phyloP scores from a whole-genome alignment of 2,329 filamentous ascomycete genomes.

The Neofusicoccum cordaticola region DNA sequence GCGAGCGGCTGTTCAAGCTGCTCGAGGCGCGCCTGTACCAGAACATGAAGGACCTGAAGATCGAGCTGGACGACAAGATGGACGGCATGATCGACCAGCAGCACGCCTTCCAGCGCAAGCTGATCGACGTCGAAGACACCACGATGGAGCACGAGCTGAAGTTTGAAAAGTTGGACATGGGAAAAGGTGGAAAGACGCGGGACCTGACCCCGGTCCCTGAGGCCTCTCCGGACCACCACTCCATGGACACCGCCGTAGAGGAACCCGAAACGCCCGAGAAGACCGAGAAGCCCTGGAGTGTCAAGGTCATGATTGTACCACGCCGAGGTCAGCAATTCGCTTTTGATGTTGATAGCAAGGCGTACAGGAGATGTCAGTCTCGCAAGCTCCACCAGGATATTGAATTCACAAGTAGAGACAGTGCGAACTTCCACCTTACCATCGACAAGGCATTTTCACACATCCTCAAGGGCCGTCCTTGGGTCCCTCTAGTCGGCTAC shows the following conservation, averaged over 20 bases:
- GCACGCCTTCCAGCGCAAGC: slow-evolving; percentile 35
- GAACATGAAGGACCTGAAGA: slow-evolving; percentile 37
- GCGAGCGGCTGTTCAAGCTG: slow-evolving; percentile 31
- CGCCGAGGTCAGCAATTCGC: slow-evolving; percentile 37
- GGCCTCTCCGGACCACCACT: neutral
- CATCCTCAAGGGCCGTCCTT: slow-evolving; percentile 36
- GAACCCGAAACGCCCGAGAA: slow-evolving; percentile 31
- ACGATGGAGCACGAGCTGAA: slow-evolving; percentile 40
- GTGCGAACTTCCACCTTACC: slow-evolving; percentile 34
- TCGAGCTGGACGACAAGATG: slow-evolving; percentile 39
- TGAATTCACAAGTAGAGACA: slow-evolving; percentile 36
- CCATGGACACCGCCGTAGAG: slow-evolving; percentile 21
- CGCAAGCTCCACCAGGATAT: slow-evolving; percentile 39
- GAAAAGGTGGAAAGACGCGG: slow-evolving; percentile 17
- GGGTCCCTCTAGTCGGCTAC: slow-evolving; percentile 40
- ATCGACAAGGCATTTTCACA: slow-evolving; percentile 37
- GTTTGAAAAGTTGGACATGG: slow-evolving; percentile 34
- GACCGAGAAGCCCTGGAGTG: slow-evolving; percentile 34
- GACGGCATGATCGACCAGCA: slow-evolving; percentile 41
- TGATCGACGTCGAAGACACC: slow-evolving; percentile 38
- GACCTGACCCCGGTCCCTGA: neutral
- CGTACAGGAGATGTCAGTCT: slow-evolving; percentile 36
- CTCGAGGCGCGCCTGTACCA: slow-evolving; percentile 37
- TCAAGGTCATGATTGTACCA: slow-evolving; percentile 38
- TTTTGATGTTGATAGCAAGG: slow-evolving; percentile 38